Percentiles rank a stretch among this genome's conserved stretches.
Evolutionary conservation across 306 rosid genomes (phyloP).

Genomic region (Dalbergia cultrata): DNA sequence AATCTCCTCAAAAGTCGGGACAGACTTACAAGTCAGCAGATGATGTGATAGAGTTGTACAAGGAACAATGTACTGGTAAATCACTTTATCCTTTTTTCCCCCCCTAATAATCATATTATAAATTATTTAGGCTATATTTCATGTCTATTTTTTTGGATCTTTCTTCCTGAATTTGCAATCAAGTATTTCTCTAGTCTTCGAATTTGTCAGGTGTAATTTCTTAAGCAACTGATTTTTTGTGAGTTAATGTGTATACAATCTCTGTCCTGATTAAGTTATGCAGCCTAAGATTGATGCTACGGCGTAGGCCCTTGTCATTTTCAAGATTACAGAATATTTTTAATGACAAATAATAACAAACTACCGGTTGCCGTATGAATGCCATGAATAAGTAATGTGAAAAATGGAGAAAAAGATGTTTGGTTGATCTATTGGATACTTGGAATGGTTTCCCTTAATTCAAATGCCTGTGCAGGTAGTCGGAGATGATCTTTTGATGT

Average conservation of each 20-base stretch:
- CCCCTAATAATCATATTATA: constrained; percentile 10
- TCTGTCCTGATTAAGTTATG: constrained; percentile 34
- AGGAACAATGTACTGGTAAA: constrained; percentile 79
- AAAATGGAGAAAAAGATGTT: constrained; percentile 2
- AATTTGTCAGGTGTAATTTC: constrained; percentile 74
- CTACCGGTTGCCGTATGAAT: constrained; percentile 14
- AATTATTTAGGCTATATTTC: constrained; percentile 22
- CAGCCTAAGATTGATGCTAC: constrained; percentile 31
- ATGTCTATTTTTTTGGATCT: constrained; percentile 28
- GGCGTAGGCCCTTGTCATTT: constrained; percentile 16
- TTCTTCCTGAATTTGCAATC: constrained; percentile 50
- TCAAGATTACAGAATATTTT: constrained; percentile 9
- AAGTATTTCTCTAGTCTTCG: constrained; percentile 74
- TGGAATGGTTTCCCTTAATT: constrained; percentile 39
- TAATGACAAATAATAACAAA: not conserved
- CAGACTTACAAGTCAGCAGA: constrained; percentile 91
- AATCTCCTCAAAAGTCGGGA: constrained; percentile 77
- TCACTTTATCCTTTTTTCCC: constrained; percentile 26
- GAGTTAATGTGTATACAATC: constrained; percentile 35
- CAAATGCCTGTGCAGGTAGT: constrained; percentile 75
- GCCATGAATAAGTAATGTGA: not conserved
- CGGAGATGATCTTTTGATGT: constrained; percentile 89
- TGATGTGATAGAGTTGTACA: constrained; percentile 84
- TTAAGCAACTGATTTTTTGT: constrained; percentile 43
- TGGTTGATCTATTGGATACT: constrained; percentile 37